A percentile compares a stretch with the other conserved stretches of the same genome.
Evolutionary conservation across 805 yeast genomes (phyloP).

Genomic region (Spathaspora passalidarum): DNA sequence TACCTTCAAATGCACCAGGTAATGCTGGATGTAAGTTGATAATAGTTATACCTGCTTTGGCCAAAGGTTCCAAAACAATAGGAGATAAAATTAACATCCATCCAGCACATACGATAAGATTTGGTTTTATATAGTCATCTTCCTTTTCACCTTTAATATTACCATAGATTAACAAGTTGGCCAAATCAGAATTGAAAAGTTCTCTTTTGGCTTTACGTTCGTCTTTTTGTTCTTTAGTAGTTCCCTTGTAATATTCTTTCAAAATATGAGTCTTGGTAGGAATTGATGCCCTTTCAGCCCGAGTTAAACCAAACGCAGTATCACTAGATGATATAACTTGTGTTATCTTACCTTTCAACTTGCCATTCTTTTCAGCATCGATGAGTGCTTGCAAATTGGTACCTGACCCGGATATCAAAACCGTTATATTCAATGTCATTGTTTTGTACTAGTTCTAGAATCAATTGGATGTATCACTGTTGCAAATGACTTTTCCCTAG

Average conservation of each 20-base stretch:
- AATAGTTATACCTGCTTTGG: conserved; percentile 62
- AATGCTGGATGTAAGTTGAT: conserved; percentile 95
- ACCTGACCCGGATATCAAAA: conserved; percentile 91
- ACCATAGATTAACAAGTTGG: conserved; percentile 59
- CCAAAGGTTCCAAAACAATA: conserved; percentile 65
- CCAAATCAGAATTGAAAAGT: conserved; percentile 74
- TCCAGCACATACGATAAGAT: conserved; percentile 94
- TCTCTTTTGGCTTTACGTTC: conserved; percentile 62
- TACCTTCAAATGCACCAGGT: conserved; percentile 96
- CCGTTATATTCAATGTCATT: conserved; percentile 45
- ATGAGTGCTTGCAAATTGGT: conserved; percentile 94
- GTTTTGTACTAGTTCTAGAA: background rate
- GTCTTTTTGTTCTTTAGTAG: conserved; percentile 64
- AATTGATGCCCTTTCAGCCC: conserved; percentile 71
- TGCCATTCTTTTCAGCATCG: conserved; percentile 54
- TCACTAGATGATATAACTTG: conserved; percentile 83
- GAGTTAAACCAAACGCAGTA: conserved; percentile 79
- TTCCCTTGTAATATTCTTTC: conserved; percentile 68
- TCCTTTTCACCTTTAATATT: conserved; percentile 29
- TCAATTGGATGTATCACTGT: background rate
- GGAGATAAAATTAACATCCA: conserved; percentile 94
- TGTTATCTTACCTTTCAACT: conserved; percentile 53
- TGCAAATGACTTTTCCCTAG: too few relatives aligned
- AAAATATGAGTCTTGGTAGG: conserved; percentile 73
- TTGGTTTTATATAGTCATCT: conserved; percentile 53